These are phyloP conservation scores for Puccinia triticina DNA, from an alignment of 1,284 basidiomycete species.

Conservation along the genomic window DNA sequence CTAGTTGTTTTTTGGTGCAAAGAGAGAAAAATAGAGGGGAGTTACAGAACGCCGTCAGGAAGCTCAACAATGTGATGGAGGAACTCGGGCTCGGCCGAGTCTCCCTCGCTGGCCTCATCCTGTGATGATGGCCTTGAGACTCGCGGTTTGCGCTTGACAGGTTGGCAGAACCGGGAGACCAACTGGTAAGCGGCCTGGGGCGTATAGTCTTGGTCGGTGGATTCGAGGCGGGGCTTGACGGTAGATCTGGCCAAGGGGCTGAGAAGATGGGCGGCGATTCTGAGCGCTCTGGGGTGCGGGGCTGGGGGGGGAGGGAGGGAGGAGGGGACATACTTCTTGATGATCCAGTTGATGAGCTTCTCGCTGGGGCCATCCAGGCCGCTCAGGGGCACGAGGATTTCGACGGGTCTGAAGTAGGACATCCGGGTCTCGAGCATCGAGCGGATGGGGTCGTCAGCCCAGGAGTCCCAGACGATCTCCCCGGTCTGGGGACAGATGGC, in stretches of 20 bases:
- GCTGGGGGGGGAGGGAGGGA: neutral
- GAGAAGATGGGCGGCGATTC: neutral
- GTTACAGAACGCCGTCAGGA: conserved; percentile 35
- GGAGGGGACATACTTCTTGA: conserved; percentile 12
- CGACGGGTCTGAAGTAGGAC: conserved; percentile 24
- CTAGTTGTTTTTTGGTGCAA: neutral
- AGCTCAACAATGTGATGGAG: conserved; percentile 41
- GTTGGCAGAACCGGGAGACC: conserved; percentile 34
- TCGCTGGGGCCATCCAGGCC: conserved; percentile 55
- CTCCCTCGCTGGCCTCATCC: neutral
- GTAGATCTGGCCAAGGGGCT: neutral
- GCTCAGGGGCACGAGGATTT: conserved; percentile 47
- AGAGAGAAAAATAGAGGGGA: neutral
- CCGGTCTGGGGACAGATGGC: conserved; percentile 43
- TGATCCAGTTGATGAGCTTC: conserved; percentile 55
- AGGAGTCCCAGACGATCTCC: conserved; percentile 38
- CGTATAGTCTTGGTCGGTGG: conserved; percentile 24
- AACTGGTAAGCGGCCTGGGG: conserved; percentile 30
- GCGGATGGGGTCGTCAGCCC: conserved; percentile 33
- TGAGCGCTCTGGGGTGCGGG: neutral
- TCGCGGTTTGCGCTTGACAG: neutral
- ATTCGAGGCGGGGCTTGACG: conserved; percentile 29
- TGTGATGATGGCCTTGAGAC: neutral
- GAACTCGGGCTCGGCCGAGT: conserved; percentile 11
- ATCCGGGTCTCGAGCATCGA: conserved; percentile 30